These are phyloP conservation scores for Rhizoctonia solani DNA, from an alignment of 1,284 basidiomycete genomes.

Conservation along the genomic window DNA sequence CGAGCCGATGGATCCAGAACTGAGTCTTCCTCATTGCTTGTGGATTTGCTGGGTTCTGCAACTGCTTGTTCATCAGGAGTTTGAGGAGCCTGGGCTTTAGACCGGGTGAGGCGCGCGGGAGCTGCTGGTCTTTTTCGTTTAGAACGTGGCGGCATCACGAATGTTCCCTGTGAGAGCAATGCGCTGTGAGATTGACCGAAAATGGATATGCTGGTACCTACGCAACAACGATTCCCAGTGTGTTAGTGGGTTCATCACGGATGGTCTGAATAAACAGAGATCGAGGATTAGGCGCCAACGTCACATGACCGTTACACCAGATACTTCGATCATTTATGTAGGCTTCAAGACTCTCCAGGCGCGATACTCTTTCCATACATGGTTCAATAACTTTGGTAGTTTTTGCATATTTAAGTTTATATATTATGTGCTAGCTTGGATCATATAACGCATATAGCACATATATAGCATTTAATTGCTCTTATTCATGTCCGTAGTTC, in stretches of 20 bases:
- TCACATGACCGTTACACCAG: neutral
- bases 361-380: neutral
- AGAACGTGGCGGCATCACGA: constrained; percentile 20
- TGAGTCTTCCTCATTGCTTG: neutral
- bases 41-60: neutral
- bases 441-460: neutral
- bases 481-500: neutral
- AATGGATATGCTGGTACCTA: neutral
- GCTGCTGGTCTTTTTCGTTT: constrained; percentile 5
- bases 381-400: neutral
- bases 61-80: neutral
- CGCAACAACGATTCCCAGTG: neutral
- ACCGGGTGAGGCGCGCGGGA: constrained; percentile 9
- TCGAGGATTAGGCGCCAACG: neutral
- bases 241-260: neutral
- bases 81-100: neutral
- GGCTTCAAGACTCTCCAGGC: neutral
- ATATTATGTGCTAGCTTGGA: too few relatives aligned
- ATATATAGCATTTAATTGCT: neutral
- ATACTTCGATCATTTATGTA: too few relatives aligned
- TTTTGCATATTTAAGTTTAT: too few relatives aligned
- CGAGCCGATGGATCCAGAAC: neutral
- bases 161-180: neutral
- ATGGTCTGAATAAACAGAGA: neutral
- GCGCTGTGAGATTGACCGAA: neutral